Evolutionary conservation across 305 asterid genomes (phyloP), one percentile per base, ranked within the genome.

Genomic region (Stenogyne calaminthoides): DNA sequence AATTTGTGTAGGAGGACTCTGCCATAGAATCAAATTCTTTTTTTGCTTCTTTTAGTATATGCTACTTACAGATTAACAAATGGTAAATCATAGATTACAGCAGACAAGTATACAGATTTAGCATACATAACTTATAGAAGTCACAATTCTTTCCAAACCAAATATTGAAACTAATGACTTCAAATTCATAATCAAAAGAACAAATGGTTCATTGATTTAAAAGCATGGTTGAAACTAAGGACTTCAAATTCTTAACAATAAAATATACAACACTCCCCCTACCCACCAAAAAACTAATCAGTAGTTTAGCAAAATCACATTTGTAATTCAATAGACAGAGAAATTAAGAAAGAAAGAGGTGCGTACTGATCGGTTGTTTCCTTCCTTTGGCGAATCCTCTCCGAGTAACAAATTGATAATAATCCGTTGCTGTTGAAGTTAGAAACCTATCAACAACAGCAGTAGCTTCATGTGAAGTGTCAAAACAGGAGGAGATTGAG

Each of bases 301-400:
- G 54, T 20, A 66, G 22, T 65, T 36, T 55, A 75, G 51, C 42
- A 36, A 47, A 7, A 2, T 20, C 25, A 44, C 15, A 32, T 22
- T 64, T 20, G 29, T 16, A 67, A 56, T 59, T 36, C 67, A 47
- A 2, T 27, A 65, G 63, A 52, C 27, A 60, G 29, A 55, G 9
- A 16, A 29, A 34, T 36, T 3, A 12, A 34, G 62, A 11, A 44
- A 42, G 42, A 42, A n/a, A n/a, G n/a, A 29, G 64, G 22, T 75
- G 32, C 75, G 5, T 88, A 91, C 92, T 79, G 46, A 72, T 72
- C 71, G 74, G 88, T 64, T 81, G 97, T 60, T 83, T 89, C 73
- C 93, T 86, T 84, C 89, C 93, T 87, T 85, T 93, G 63, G 96
- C 89, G 75, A 87, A 93, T 47, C 92, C 84, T 79, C 98, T 85